Evolutionary conservation across 805 yeast species (phyloP).

Genomic region (Candida vaughaniae): DNA sequence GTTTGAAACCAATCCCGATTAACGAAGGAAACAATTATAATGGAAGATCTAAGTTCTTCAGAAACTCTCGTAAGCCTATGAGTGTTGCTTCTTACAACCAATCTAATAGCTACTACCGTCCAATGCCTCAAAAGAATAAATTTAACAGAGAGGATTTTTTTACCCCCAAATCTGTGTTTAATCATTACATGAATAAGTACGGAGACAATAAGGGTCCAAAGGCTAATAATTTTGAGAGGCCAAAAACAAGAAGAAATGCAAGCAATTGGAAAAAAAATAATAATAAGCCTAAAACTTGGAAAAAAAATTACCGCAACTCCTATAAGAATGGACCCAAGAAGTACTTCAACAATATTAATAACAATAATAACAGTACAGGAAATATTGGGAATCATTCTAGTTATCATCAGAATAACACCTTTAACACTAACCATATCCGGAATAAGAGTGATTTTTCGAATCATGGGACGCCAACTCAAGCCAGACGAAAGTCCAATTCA

Average conservation of each 20-base stretch:
- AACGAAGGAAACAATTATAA: slow-evolving; percentile 15
- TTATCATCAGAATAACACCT: not conserved
- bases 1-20: slow-evolving; percentile 42
- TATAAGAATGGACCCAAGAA: slow-evolving; percentile 5
- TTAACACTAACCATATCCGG: slow-evolving; percentile 6
- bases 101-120: slow-evolving; percentile 14
- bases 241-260: slow-evolving; percentile 13
- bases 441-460: slow-evolving; percentile 13
- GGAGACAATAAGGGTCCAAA: slow-evolving; percentile 44
- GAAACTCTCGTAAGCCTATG: slow-evolving; percentile 57
- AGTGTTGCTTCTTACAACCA: slow-evolving; percentile 61
- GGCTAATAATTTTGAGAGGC: slow-evolving; percentile 23
- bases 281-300: slow-evolving; percentile 16
- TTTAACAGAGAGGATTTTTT: slow-evolving; percentile 71
- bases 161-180: slow-evolving; percentile 74
- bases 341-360: slow-evolving; percentile 5
- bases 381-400: not conserved
- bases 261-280: slow-evolving; percentile 18
- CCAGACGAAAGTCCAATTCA: slow-evolving; percentile 22
- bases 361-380: not conserved
- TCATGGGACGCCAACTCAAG: slow-evolving; percentile 10
- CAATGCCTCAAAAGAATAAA: slow-evolving; percentile 17
- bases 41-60: slow-evolving; percentile 22
- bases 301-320: slow-evolving; percentile 15
- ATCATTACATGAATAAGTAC: slow-evolving; percentile 66